Conservation (phyloP, 129 eudicot species). For the Pulicaria dysenterica region DNA sequence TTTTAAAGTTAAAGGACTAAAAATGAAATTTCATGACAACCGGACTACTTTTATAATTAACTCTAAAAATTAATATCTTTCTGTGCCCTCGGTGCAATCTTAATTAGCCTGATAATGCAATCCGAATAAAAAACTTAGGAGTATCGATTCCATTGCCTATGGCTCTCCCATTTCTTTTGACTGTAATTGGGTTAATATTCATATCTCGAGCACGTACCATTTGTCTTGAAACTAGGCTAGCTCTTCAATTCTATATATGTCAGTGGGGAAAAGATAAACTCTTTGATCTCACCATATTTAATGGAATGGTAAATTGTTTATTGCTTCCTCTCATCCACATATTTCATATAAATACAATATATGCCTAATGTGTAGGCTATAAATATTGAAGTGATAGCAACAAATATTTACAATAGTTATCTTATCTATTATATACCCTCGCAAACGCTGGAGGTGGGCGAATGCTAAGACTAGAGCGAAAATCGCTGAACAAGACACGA, state of each 20-base stretch:
- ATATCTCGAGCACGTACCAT: conserved; percentile 4
- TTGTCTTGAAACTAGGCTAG: conserved; percentile 18
- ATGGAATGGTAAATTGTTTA: conserved; percentile 39
- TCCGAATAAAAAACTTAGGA: background rate
- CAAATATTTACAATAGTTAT: too few relatives aligned
- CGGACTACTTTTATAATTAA: too few relatives aligned
- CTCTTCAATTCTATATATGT: too few relatives aligned
- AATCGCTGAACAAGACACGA: too few relatives aligned
- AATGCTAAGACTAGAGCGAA: background rate
- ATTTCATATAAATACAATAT: too few relatives aligned
- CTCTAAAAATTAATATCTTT: background rate
- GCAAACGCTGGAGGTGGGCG: too few relatives aligned
- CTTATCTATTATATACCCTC: too few relatives aligned
- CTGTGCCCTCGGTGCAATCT: background rate
- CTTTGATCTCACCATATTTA: conserved; percentile 36
- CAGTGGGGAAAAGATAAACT: conserved; percentile 23
- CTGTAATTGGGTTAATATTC: conserved; percentile 15
- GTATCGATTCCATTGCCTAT: background rate
- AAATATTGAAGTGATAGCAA: too few relatives aligned
- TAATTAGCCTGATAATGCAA: background rate
- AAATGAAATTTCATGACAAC: too few relatives aligned
- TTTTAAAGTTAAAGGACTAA: too few relatives aligned
- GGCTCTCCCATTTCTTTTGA: conserved; percentile 14
- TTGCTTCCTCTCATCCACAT: conserved; percentile 32
- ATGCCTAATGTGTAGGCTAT: too few relatives aligned